Conservation (phyloP, 1,284 basidiomycete genomes). For the Trichosporon asahii region DNA sequence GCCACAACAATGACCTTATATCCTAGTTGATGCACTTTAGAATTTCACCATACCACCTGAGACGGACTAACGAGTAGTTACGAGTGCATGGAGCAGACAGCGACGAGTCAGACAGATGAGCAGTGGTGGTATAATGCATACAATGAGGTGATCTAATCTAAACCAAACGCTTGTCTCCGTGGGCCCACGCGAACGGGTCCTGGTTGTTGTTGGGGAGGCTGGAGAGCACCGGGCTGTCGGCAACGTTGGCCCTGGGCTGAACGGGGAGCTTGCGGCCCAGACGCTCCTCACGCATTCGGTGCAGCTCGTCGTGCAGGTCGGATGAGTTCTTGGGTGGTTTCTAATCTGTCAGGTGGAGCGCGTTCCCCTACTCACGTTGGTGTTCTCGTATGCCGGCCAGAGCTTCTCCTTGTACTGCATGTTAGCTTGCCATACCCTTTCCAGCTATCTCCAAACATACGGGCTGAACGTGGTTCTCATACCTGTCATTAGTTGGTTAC, state of each 20-base stretch:
- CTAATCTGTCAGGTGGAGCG: slow-evolving; percentile 22
- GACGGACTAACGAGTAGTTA: neutral
- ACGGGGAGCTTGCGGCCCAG: slow-evolving; percentile 8
- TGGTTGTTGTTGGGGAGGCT: neutral
- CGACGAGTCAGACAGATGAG: slow-evolving; percentile 5
- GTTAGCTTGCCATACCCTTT: neutral
- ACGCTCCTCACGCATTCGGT: slow-evolving; percentile 35
- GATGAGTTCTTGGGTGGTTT: slow-evolving; percentile 36
- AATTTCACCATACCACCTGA: neutral
- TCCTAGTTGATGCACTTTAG: slow-evolving; percentile 10
- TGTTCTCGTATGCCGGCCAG: slow-evolving; percentile 47
- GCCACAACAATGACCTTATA: slow-evolving; percentile 20
- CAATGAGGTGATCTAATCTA: slow-evolving; percentile 17
- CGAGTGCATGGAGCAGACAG: neutral
- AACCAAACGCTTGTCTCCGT: slow-evolving; percentile 26
- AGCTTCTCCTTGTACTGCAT: slow-evolving; percentile 42
- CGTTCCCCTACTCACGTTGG: slow-evolving; percentile 34
- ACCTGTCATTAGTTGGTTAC: slow-evolving; percentile 22
- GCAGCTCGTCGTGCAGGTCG: slow-evolving; percentile 40
- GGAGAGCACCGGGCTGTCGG: neutral
- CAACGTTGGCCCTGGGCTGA: neutral
- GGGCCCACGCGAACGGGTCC: slow-evolving; percentile 21
- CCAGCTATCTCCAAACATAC: slow-evolving; percentile 2
- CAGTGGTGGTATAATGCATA: slow-evolving; percentile 19
- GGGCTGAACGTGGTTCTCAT: slow-evolving; percentile 27